A percentile compares a stretch with the other conserved stretches of the same genome.
These are phyloP conservation scores for Geranium incanum DNA, from an alignment of 441 rosid genomes.

Conservation along the genomic window DNA sequence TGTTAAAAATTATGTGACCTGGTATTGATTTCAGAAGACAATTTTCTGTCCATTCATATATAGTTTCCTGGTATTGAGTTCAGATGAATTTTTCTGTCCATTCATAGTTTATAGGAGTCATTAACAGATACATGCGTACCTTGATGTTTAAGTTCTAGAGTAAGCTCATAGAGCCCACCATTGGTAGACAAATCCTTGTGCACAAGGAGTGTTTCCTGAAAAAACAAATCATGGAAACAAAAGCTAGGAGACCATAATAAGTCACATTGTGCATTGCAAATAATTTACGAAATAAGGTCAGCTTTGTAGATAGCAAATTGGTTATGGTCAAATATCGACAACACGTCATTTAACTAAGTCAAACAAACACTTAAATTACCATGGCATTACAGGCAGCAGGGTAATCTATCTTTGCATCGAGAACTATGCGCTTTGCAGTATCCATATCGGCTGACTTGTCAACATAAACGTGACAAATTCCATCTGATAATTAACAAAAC, in stretches of 20 bases:
- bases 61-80: background rate
- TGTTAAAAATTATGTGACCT: background rate
- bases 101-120: background rate
- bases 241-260: constrained; percentile 1
- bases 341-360: background rate
- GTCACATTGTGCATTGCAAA: background rate
- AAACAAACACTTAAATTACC: constrained; percentile 37
- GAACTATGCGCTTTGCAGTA: constrained; percentile 66
- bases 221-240: constrained; percentile 10
- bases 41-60: background rate
- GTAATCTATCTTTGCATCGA: constrained; percentile 90
- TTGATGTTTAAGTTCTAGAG: constrained; percentile 29
- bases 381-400: constrained; percentile 98
- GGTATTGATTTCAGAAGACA: background rate
- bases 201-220: constrained; percentile 43
- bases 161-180: constrained; percentile 23
- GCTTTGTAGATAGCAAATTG: background rate
- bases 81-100: background rate
- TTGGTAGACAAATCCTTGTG: constrained; percentile 32
- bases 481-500: constrained; percentile 42
- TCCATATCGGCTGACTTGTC: constrained; percentile 79
- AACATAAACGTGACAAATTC: constrained; percentile 88
- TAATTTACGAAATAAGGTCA: background rate
- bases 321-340: background rate
- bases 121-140: constrained; percentile 25